These are phyloP conservation scores for Sclerotiophoma versabilis DNA, from an alignment of 2,329 filamentous ascomycete genomes.

Conservation along the genomic window DNA sequence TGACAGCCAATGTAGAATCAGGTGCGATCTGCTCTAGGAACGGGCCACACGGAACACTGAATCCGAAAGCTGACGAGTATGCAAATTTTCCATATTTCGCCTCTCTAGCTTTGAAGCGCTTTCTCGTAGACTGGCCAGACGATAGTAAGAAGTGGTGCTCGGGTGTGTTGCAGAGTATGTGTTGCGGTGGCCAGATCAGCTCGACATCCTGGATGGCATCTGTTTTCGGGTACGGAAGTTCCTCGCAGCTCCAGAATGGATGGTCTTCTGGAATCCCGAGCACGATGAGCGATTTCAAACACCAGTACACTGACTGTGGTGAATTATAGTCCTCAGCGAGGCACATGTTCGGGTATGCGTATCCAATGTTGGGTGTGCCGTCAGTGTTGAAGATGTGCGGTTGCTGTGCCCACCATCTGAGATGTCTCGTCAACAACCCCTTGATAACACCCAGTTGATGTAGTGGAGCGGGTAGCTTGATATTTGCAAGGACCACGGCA, in stretches of 20 bases:
- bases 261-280: constrained; percentile 44
- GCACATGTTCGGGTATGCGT: constrained; percentile 57
- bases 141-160: constrained; percentile 27
- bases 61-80: constrained; percentile 57
- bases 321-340: constrained; percentile 63
- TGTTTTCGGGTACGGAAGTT: constrained; percentile 40
- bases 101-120: constrained; percentile 25
- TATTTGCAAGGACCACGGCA: constrained; percentile 49
- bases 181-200: constrained; percentile 39
- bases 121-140: constrained; percentile 18
- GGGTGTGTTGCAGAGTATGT: constrained; percentile 51
- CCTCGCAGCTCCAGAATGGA: constrained; percentile 53
- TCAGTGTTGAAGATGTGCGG: constrained; percentile 54
- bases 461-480: constrained; percentile 47
- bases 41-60: constrained; percentile 53
- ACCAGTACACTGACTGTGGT: constrained; percentile 61
- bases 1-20: constrained; percentile 32
- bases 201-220: constrained; percentile 10
- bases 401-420: constrained; percentile 55
- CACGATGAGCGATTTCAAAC: constrained; percentile 55
- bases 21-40: constrained; percentile 41
- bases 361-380: constrained; percentile 56
- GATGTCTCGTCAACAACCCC: constrained; percentile 56
- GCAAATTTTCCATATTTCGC: constrained; percentile 32
- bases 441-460: constrained; percentile 48